Evolutionary conservation across 208 protist genomes (phyloP).

Genomic region (Strigomonas culicis): DNA sequence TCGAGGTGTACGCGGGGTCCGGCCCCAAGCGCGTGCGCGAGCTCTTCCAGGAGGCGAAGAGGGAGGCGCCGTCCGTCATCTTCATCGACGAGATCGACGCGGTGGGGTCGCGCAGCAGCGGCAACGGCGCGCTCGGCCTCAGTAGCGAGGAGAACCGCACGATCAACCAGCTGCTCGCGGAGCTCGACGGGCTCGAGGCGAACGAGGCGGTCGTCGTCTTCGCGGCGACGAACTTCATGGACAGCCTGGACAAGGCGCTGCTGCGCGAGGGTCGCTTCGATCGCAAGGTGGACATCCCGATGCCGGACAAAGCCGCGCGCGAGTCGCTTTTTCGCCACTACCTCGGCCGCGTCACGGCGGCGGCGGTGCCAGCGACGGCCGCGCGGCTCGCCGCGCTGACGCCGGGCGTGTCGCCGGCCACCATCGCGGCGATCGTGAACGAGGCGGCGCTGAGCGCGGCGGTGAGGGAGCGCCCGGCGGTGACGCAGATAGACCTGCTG

Average conservation of each 20-base stretch:
- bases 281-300: constrained; percentile 83
- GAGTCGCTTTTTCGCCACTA: constrained; percentile 77
- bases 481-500: constrained; percentile 68
- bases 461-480: constrained; percentile 88
- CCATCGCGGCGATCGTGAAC: constrained; percentile 90
- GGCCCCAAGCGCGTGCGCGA: constrained; percentile 94
- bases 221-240: constrained; percentile 96
- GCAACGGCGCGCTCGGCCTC: constrained; percentile 63
- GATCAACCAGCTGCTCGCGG: constrained; percentile 96
- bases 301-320: constrained; percentile 74
- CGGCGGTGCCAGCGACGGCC: constrained; percentile 25
- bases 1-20: constrained; percentile 97
- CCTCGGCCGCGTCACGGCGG: constrained; percentile 39
- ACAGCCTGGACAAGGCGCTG: constrained; percentile 94
- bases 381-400: constrained; percentile 71
- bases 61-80: constrained; percentile 94
- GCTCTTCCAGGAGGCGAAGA: constrained; percentile 91
- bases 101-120: constrained; percentile 82
- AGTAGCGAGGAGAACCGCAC: constrained; percentile 88
- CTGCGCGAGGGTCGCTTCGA: constrained; percentile 97
- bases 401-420: constrained; percentile 89
- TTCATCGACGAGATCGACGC: constrained; percentile 99
- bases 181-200: constrained; percentile 93
- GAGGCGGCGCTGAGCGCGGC: constrained; percentile 90
- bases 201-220: constrained; percentile 95